A percentile compares a stretch with the other conserved stretches of the same genome.
These are phyloP conservation scores for Thielaviopsis ethacetica DNA, from an alignment of 2,329 filamentous ascomycete genomes.

Conservation along the genomic window DNA sequence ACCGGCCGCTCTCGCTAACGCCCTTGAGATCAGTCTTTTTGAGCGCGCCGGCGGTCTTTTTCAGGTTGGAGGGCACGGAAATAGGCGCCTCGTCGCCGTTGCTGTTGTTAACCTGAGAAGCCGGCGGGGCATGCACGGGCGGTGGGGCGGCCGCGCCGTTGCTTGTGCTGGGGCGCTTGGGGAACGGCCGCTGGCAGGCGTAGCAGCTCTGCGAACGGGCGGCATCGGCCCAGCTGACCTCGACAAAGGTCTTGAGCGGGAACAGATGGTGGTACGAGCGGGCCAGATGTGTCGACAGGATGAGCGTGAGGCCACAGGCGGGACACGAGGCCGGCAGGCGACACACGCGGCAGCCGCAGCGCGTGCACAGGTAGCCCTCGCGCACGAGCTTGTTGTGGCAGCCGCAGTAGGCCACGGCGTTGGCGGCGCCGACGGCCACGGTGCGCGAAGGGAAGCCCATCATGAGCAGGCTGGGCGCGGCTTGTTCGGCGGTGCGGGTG, in stretches of 20 bases:
- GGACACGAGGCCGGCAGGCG: conserved; percentile 80
- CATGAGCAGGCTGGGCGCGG: conserved; percentile 59
- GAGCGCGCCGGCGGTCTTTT: background rate
- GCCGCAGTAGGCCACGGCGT: conserved; percentile 61
- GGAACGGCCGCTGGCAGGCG: conserved; percentile 62
- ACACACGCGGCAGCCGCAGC: conserved; percentile 81
- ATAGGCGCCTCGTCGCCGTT: background rate
- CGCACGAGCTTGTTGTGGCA: conserved; percentile 72
- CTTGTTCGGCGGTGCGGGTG: conserved; percentile 47
- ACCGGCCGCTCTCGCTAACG: conserved; percentile 72
- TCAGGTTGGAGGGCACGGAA: background rate
- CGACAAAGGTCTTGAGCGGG: conserved; percentile 75
- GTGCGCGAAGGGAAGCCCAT: conserved; percentile 94
- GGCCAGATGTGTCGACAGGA: conserved; percentile 83
- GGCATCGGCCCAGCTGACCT: conserved; percentile 71
- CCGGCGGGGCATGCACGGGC: background rate
- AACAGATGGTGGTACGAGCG: conserved; percentile 91
- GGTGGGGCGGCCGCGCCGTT: background rate
- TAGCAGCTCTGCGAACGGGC: conserved; percentile 49
- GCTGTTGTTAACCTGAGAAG: background rate
- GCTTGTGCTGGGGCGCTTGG: conserved; percentile 23
- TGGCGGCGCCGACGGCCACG: conserved; percentile 42
- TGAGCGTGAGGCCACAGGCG: conserved; percentile 76
- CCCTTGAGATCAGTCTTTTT: conserved; percentile 30
- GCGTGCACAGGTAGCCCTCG: conserved; percentile 80